Conservation (phyloP, 2,329 filamentous ascomycete genomes). For the Tolypocladium tundrense region DNA sequence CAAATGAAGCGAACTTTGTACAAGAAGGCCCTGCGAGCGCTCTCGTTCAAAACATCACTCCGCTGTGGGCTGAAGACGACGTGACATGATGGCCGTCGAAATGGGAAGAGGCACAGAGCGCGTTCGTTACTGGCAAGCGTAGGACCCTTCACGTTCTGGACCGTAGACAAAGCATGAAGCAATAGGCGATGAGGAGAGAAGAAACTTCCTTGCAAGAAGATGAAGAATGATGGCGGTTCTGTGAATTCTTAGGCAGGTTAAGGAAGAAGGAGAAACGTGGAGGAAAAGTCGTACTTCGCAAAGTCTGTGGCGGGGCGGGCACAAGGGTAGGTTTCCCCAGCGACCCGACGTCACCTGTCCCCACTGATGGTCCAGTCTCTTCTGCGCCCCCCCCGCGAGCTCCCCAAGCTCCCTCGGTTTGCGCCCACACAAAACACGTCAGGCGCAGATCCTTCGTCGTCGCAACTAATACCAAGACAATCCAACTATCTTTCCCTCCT, state of each 20-base stretch:
- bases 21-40: neutral
- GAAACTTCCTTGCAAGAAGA: neutral
- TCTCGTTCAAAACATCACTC: neutral
- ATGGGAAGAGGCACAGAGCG: neutral
- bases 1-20: conserved; percentile 18
- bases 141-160: neutral
- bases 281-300: neutral
- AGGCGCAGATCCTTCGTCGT: neutral
- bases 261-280: neutral
- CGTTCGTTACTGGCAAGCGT: neutral
- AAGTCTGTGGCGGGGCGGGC: neutral
- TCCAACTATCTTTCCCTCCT: neutral
- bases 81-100: neutral
- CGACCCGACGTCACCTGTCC: conserved; percentile 6
- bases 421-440: neutral
- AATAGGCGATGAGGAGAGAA: neutral
- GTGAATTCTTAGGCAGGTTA: neutral
- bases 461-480: neutral
- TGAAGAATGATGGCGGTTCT: neutral
- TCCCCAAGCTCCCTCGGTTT: neutral
- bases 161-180: neutral
- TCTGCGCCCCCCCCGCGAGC: neutral
- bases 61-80: neutral
- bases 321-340: conserved; percentile 4
- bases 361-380: neutral